Base-by-base conservation (phyloP, 805 yeast genomes). In the Starmerella powellii region DNA sequence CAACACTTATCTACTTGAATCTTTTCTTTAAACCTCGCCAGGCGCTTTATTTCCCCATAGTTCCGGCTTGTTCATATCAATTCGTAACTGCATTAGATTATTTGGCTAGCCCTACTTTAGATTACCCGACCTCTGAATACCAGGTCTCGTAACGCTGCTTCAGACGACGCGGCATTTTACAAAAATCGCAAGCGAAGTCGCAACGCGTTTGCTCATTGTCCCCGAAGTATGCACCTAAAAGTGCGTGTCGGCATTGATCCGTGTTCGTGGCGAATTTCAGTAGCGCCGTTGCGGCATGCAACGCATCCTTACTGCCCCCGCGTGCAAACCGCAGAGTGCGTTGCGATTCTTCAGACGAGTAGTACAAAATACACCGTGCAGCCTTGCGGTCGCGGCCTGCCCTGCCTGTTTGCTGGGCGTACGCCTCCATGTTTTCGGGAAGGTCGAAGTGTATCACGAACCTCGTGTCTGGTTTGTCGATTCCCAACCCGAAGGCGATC, bases 401-500 rank as follows among this genome's bases (percentile, higher is more conserved):
- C 62, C 98, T 75, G 8, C 98, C 98, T 1, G 97, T 86, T 58
- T 91, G 98, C 62, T 91, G 98, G 54, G 87, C 88, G 58, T 87
- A 91, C 0, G 95, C 96, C 62, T 91, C 98, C 48, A 91, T 67
- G 38, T 85, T 84, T 55, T 94, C 65, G 0, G 98, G 97, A 23
- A 91, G 65, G 8, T 88, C 83, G 48, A 80, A 71, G 62, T 91
- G 98, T 30, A 85, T 75, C 4, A 91, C 97, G 65, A 73, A 87
- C 40, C 98, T 66, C 8, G 88, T 96, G 61, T 91, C 93, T 0
- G 96, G 82, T 58, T 91, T 91, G 63, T 91, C 98, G 40, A 91
- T 87, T 37, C 98, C 98, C 95, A 91, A 86, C 19, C 98, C 98
- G 68, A 91, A 91, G 0, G 98, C 98, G 54, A 91, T 80, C 0